Conservation (phyloP, 2,329 filamentous ascomycete species). For the Huntiella moniliformis region DNA sequence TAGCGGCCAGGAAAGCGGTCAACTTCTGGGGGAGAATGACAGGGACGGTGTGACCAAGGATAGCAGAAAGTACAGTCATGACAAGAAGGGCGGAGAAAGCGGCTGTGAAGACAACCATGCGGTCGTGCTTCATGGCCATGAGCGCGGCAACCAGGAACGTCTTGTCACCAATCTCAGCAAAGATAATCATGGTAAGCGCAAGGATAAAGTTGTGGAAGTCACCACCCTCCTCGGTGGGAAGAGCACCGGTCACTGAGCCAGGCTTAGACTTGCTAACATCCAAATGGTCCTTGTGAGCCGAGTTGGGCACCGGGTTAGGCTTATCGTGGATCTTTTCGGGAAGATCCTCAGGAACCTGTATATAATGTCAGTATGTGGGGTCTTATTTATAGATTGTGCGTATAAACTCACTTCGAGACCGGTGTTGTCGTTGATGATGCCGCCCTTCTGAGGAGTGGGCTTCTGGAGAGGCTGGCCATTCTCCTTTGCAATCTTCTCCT, state of each 20-base stretch:
- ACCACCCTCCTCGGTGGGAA: conserved; percentile 14
- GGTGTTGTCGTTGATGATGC: conserved; percentile 14
- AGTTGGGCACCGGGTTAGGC: conserved; percentile 48
- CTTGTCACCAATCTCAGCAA: conserved; percentile 95
- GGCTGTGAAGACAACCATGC: conserved; percentile 81
- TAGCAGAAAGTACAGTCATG: conserved; percentile 88
- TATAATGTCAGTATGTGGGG: conserved; percentile 4
- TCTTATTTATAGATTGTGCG: not conserved
- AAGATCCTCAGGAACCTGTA: conserved; percentile 62
- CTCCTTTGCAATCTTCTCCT: conserved; percentile 39
- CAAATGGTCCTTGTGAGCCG: conserved; percentile 45
- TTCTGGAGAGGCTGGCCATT: conserved; percentile 19
- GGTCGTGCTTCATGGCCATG: conserved; percentile 98
- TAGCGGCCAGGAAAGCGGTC: conserved; percentile 70
- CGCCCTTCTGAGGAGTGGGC: conserved; percentile 10
- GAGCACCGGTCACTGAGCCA: conserved; percentile 13
- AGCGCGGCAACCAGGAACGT: conserved; percentile 92
- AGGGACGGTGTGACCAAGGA: conserved; percentile 82
- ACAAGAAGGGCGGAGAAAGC: conserved; percentile 79
- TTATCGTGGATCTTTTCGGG: conserved; percentile 62
- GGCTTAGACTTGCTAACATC: conserved; percentile 23
- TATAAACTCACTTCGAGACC: conserved; percentile 38
- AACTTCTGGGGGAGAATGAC: conserved; percentile 76
- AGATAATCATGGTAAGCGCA: conserved; percentile 90
- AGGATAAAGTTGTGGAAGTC: conserved; percentile 78